Base-by-base conservation (phyloP, 495 filamentous ascomycete genomes). In the Penicillium ucsense region DNA sequence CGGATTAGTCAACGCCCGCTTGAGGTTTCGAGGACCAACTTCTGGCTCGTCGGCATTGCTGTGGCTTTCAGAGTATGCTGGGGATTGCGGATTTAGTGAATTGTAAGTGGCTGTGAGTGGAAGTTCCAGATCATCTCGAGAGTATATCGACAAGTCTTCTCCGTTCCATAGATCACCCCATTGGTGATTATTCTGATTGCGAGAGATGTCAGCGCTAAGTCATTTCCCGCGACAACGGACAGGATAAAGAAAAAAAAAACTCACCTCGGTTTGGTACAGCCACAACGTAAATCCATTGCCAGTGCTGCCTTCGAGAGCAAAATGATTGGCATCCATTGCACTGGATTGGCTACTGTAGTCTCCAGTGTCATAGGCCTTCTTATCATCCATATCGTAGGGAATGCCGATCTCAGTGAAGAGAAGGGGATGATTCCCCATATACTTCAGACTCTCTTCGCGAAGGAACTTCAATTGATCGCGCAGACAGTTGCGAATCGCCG, bases 331-430 rank as follows among this genome's bases (percentile, higher is more conserved):
- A 72, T 98, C 92, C 85, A 97, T 89, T 12, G 92, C 94, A 8
- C 85, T 82, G 31, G 83, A 86, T 57, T 98, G 92, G 52, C 88
- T 95, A 45, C 86, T 83, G 59, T 94, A 99, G 56, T 99, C 85
- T 3, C 92, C 92, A n/a, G 89, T 94, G 61, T 86, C 85, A 64
- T 99, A 99, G 2, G 92, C 92, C 52, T 89, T 68, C 65, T 95
- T 86, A 47, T 94, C 80, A 57, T 99, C 90, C 92, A 99, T 99
- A 63, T 99, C 94, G 59, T 95, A 99, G 0, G 92, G 92, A 50
- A 97, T 95, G 28, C 92, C 92, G 55, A 96, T 95, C 57, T 99
- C 92, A 1, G 87, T 94, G 61, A 95, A 85, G 8, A 98, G 68
- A 54, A 91, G 84, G 1, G 92, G 92, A 53, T 94, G 92, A 33